phyloP scores from a whole-genome alignment of 2,329 filamentous ascomycete genomes.

The Xylaria sp. region DNA sequence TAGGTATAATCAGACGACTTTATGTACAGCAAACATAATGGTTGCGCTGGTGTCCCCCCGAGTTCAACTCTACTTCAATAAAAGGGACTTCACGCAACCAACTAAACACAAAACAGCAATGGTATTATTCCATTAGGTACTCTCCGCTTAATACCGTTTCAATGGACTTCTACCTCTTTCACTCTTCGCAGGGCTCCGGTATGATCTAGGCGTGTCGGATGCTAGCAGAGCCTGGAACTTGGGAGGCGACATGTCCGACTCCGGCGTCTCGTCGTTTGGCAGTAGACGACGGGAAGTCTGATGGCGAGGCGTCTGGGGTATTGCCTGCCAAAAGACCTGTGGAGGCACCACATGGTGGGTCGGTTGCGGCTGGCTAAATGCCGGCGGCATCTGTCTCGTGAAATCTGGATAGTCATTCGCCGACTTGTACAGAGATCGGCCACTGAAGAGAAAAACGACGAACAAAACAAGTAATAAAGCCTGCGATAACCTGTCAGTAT shows the following conservation, averaged over 20 bases:
- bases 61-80: background rate
- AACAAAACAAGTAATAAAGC: constrained; percentile 27
- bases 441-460: constrained; percentile 29
- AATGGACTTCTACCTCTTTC: constrained; percentile 40
- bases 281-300: constrained; percentile 19
- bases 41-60: background rate
- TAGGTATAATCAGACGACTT: no score
- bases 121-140: background rate
- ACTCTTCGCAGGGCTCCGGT: constrained; percentile 42
- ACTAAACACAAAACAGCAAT: background rate
- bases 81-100: background rate
- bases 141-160: constrained; percentile 35
- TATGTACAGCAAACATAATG: background rate
- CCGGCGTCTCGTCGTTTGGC: constrained; percentile 33
- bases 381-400: constrained; percentile 18
- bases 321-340: constrained; percentile 29
- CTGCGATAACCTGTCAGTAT: constrained; percentile 22
- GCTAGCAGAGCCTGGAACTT: constrained; percentile 38
- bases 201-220: constrained; percentile 30
- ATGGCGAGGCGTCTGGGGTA: constrained; percentile 30
- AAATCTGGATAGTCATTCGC: constrained; percentile 24
- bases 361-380: constrained; percentile 19
- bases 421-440: constrained; percentile 29
- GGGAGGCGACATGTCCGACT: constrained; percentile 47
- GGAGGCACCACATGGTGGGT: constrained; percentile 21